Conservation (phyloP, 192 early-diverging fungal genomes). For the Globomyces pollinis-pini region DNA sequence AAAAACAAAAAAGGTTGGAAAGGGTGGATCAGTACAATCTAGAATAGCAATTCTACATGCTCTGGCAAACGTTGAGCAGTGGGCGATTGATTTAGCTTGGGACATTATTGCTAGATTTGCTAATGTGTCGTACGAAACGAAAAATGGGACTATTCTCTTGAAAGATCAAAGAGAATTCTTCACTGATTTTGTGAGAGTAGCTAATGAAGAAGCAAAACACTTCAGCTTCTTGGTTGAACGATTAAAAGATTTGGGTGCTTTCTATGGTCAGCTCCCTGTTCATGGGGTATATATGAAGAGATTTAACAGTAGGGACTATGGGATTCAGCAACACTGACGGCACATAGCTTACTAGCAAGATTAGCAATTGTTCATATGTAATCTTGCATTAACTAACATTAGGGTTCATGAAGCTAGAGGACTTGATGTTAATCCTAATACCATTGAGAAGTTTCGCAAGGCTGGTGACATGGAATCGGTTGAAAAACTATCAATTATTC, state of each 20-base stretch:
- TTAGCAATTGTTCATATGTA: slow-evolving; percentile 61
- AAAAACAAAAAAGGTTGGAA: slow-evolving; percentile 36
- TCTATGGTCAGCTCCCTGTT: slow-evolving; percentile 48
- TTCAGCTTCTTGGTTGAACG: slow-evolving; percentile 44
- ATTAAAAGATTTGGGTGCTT: slow-evolving; percentile 37
- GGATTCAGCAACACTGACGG: slow-evolving; percentile 59
- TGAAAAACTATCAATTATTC: slow-evolving; percentile 45
- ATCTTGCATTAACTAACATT: too few species aligned
- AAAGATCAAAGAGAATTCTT: slow-evolving; percentile 18
- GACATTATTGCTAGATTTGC: slow-evolving; percentile 57
- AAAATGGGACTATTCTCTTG: too few species aligned
- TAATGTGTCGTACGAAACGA: slow-evolving; percentile 6
- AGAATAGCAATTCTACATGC: slow-evolving; percentile 56
- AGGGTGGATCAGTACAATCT: slow-evolving; percentile 40
- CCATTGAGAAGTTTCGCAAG: slow-evolving; percentile 48
- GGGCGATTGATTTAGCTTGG: slow-evolving; percentile 62
- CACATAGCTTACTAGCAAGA: slow-evolving; percentile 33
- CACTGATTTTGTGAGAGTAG: slow-evolving; percentile 48
- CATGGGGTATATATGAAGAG: too few species aligned
- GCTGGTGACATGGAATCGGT: slow-evolving; percentile 48
- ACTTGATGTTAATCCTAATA: slow-evolving; percentile 59
- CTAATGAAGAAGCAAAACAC: slow-evolving; percentile 59
- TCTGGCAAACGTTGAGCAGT: slow-evolving; percentile 59
- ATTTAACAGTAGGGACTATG: slow-evolving; percentile 54
- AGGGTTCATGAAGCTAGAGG: slow-evolving; percentile 65